A percentile compares a stretch with the other conserved stretches of the same genome.
Conservation (phyloP, 768 basidiomycete species). For the Mycena filopes region DNA sequence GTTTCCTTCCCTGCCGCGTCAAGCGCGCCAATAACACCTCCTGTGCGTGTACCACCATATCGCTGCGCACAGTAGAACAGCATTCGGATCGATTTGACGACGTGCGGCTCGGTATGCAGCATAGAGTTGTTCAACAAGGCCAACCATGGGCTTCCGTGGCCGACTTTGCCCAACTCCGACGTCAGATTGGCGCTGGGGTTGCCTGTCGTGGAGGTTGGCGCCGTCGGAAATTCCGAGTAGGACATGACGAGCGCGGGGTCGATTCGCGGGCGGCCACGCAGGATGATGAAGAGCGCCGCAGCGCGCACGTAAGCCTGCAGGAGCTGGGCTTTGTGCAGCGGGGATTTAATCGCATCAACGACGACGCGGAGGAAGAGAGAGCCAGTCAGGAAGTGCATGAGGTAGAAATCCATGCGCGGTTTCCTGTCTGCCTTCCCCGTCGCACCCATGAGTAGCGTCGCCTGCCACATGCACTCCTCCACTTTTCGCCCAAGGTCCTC, state of each 20-base stretch:
- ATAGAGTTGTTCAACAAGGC: slow-evolving; percentile 53
- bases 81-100: slow-evolving; percentile 59
- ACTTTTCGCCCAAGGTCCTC: slow-evolving; percentile 51
- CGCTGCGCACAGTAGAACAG: slow-evolving; percentile 57
- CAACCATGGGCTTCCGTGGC: slow-evolving; percentile 64
- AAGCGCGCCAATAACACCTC: too few relatives aligned
- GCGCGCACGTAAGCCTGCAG: slow-evolving; percentile 54
- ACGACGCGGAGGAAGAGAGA: slow-evolving; percentile 61
- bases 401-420: slow-evolving; percentile 66
- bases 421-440: slow-evolving; percentile 58
- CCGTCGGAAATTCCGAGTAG: slow-evolving; percentile 53
- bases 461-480: slow-evolving; percentile 62
- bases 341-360: slow-evolving; percentile 44
- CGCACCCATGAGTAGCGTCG: slow-evolving; percentile 61
- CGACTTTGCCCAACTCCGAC: too few relatives aligned
- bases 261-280: slow-evolving; percentile 67
- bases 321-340: slow-evolving; percentile 54
- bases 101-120: slow-evolving; percentile 63
- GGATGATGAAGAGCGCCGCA: slow-evolving; percentile 46
- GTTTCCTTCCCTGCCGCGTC: slow-evolving; percentile 51
- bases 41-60: slow-evolving; percentile 59
- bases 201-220: too few relatives aligned
- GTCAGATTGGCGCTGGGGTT: too few relatives aligned
- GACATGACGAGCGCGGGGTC: slow-evolving; percentile 57
- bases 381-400: slow-evolving; percentile 68